Evolutionary conservation across 441 rosid species (phyloP), one percentile per base, ranked within the genome.

Genomic region (Raphanus hybrid): DNA sequence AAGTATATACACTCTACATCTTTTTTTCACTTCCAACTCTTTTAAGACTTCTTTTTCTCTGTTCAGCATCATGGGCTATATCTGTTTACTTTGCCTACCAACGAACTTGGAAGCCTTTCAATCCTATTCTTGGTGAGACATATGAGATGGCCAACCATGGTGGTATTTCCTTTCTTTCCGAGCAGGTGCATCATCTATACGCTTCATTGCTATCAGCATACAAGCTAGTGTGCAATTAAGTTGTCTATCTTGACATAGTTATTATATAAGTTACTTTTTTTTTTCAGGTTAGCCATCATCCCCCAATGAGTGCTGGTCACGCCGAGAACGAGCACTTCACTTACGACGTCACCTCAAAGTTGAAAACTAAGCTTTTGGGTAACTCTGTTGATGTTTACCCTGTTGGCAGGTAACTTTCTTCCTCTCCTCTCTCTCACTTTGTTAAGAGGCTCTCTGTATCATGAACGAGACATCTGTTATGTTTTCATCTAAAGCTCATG

Each of bases 331-430:
- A 95, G 61, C 99, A 95, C 79, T 95, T 95, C 79, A 84, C 81
- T 64, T 93, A 93, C 78, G 94, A 95, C 39, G 75, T 93, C 60
- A 90, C 97, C 23, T 95, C 99, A 41, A 95, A 93, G 86, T 85
- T 95, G 81, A 95, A 91, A 83, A 95, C 99, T 35, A 93, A 95
- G 81, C 90, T 93, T 64, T 78, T 95, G 75, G 99, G 99, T 75
- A 95, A 95, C 87, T 95, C 99, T 14, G 76, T 95, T 61, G 99
- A 95, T 82, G 83, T 95, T 78, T 95, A 93, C 77, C 99, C 99
- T 69, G 89, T 95, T 84, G 99, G 99, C 81, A 93, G 99, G 98
- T 92, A 85, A 79, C 20, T 32, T 6, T 23, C 2, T 23, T 23
- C 26, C 26, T 23, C 43, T 5, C 29, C 26, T 73, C 74, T 34